Evolutionary conservation across 257 asterid species (phyloP).

Genomic region (Petunia secreta): DNA sequence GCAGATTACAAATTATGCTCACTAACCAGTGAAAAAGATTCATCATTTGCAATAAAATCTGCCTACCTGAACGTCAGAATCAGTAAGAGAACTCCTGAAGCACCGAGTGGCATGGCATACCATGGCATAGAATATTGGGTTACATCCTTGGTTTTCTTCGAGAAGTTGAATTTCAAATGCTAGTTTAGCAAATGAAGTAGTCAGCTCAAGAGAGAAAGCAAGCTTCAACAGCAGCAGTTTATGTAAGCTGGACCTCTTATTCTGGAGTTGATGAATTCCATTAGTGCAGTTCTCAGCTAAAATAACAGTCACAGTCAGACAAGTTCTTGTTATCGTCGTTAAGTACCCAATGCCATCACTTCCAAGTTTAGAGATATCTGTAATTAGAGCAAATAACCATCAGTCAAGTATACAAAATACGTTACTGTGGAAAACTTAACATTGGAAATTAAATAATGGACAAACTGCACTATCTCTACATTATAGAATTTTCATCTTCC

Average conservation of each 20-base stretch:
- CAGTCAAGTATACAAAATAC: conserved; percentile 26
- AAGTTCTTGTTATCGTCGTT: conserved; percentile 61
- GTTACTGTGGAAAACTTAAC: conserved; percentile 27
- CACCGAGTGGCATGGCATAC: conserved; percentile 64
- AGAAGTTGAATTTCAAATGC: conserved; percentile 57
- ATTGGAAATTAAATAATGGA: conserved; percentile 10
- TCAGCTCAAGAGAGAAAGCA: conserved; percentile 70
- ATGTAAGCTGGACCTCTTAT: conserved; percentile 59
- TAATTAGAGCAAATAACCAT: conserved; percentile 32
- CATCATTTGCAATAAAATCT: conserved; percentile 26
- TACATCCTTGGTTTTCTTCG: conserved; percentile 50
- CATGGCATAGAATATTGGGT: conserved; percentile 50
- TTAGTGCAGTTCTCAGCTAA: conserved; percentile 60
- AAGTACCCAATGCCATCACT: conserved; percentile 49
- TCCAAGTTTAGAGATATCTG: conserved; percentile 66
- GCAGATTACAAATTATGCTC: conserved; percentile 35
- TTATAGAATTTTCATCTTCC: neutral
- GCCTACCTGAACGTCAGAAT: conserved; percentile 72
- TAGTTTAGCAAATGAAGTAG: conserved; percentile 56
- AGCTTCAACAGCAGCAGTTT: conserved; percentile 81
- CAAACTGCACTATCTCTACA: conserved; percentile 22
- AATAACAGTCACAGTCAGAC: conserved; percentile 65
- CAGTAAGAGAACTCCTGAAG: conserved; percentile 57
- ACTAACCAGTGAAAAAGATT: conserved; percentile 6
- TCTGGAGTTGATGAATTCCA: conserved; percentile 68